A percentile compares a stretch with the other conserved stretches of the same genome.
These are phyloP conservation scores for Xerocomellus chrysenteron DNA, from an alignment of 768 basidiomycete genomes.

Conservation along the genomic window DNA sequence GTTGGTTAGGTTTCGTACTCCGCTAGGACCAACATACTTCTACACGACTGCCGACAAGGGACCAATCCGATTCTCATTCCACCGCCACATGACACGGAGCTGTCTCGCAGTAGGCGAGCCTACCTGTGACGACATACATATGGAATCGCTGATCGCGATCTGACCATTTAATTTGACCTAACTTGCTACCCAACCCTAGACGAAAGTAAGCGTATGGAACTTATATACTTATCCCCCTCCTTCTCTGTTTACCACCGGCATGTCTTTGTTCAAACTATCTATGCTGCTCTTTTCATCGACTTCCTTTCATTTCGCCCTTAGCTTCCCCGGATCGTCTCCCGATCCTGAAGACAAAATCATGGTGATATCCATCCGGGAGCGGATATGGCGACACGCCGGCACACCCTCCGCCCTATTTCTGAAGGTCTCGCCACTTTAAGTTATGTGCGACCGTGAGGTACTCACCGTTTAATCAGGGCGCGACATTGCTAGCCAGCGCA, in stretches of 20 bases:
- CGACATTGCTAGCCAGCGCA: neutral
- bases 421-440: neutral
- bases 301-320: slow-evolving; percentile 4
- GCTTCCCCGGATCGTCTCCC: neutral
- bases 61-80: no score
- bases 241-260: neutral
- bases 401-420: neutral
- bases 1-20: no score
- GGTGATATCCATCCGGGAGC: neutral
- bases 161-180: no score
- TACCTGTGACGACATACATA: no score
- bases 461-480: neutral
- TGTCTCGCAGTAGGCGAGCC: no score
- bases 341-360: slow-evolving; percentile 6
- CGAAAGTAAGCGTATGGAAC: no score
- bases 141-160: no score
- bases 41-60: no score
- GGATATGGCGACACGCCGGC: slow-evolving; percentile 2
- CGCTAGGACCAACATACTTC: no score
- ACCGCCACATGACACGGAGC: no score
- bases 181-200: no score
- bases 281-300: slow-evolving; percentile 7
- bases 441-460: neutral
- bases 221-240: no score
- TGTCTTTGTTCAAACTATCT: slow-evolving; percentile 9